These are phyloP conservation scores for Rhodosporidiobolus sp. DNA, from an alignment of 768 basidiomycete genomes.

Conservation along the genomic window DNA sequence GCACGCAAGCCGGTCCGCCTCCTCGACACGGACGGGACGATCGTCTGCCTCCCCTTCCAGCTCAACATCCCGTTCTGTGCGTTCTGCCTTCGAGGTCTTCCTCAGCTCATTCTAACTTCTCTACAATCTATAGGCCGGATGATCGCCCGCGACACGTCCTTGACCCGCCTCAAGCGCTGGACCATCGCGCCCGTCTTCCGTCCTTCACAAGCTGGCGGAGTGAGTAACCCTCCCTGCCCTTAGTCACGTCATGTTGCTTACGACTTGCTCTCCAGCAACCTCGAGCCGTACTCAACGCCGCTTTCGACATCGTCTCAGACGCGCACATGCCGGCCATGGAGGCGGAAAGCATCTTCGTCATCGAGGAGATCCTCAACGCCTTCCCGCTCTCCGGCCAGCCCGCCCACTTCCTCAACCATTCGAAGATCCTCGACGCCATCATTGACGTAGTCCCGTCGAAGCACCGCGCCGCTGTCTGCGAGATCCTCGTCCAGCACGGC, in stretches of 20 bases:
- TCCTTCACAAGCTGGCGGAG: slow-evolving; percentile 39
- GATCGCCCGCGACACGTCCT: slow-evolving; percentile 41
- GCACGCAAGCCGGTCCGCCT: slow-evolving; percentile 40
- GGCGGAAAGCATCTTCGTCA: slow-evolving; percentile 44
- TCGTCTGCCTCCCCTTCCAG: slow-evolving; percentile 38
- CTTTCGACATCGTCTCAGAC: slow-evolving; percentile 47
- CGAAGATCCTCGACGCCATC: slow-evolving; percentile 42
- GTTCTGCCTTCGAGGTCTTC: background rate
- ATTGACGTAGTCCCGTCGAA: slow-evolving; percentile 36
- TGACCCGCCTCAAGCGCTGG: slow-evolving; percentile 46
- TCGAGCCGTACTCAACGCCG: slow-evolving; percentile 41
- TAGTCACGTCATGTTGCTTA: too few species aligned
- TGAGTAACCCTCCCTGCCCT: background rate
- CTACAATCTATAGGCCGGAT: slow-evolving; percentile 27
- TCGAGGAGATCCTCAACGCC: slow-evolving; percentile 37
- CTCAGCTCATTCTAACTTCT: background rate
- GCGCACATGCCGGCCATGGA: slow-evolving; percentile 45
- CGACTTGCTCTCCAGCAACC: slow-evolving; percentile 28
- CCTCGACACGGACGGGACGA: slow-evolving; percentile 40
- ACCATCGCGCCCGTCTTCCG: slow-evolving; percentile 45
- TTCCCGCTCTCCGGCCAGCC: slow-evolving; percentile 36
- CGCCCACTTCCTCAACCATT: slow-evolving; percentile 43
- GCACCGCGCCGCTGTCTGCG: slow-evolving; percentile 35
- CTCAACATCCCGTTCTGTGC: slow-evolving; percentile 42
- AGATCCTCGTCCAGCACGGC: slow-evolving; percentile 41